Evolutionary conservation across 306 rosid genomes (phyloP).

Genomic region (Neltuma alba): DNA sequence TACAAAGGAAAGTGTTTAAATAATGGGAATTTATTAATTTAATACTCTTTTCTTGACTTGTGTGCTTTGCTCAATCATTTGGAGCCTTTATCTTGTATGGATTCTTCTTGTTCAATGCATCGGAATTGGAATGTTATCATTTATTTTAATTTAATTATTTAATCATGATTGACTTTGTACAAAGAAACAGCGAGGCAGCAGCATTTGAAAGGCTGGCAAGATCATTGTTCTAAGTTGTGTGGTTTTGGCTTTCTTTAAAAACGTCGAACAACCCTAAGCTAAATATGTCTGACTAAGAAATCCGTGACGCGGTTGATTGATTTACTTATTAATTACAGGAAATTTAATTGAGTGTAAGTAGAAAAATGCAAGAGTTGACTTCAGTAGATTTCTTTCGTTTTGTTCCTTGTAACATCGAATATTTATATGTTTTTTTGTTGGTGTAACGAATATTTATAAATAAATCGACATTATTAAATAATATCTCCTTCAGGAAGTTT

Average conservation of each 20-base stretch:
- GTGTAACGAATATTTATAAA: no score
- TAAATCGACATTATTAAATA: no score
- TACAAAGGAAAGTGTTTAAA: slow-evolving; percentile 8
- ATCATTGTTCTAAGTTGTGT: no score
- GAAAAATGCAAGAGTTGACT: not conserved
- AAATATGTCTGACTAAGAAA: not conserved
- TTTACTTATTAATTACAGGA: not conserved
- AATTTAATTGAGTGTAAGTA: not conserved
- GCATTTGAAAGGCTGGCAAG: slow-evolving; percentile 61
- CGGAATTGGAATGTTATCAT: slow-evolving; percentile 30
- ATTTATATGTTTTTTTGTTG: no score
- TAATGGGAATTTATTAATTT: slow-evolving; percentile 13
- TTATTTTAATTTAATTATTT: slow-evolving; percentile 32
- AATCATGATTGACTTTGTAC: slow-evolving; percentile 23
- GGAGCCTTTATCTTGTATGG: slow-evolving; percentile 30
- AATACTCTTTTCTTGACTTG: slow-evolving; percentile 44
- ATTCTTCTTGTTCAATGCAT: slow-evolving; percentile 20
- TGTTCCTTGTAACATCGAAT: not conserved
- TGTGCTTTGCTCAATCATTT: slow-evolving; percentile 53
- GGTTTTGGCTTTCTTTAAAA: not conserved
- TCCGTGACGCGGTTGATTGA: not conserved
- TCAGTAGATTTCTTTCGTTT: not conserved
- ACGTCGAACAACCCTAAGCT: not conserved
- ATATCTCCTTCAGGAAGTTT: not conserved
- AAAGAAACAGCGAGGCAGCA: slow-evolving; percentile 49